A percentile compares a stretch with the other conserved stretches of the same genome.
phyloP scores from a whole-genome alignment of 2,329 filamentous ascomycete species.

The Helotiales sp. region DNA sequence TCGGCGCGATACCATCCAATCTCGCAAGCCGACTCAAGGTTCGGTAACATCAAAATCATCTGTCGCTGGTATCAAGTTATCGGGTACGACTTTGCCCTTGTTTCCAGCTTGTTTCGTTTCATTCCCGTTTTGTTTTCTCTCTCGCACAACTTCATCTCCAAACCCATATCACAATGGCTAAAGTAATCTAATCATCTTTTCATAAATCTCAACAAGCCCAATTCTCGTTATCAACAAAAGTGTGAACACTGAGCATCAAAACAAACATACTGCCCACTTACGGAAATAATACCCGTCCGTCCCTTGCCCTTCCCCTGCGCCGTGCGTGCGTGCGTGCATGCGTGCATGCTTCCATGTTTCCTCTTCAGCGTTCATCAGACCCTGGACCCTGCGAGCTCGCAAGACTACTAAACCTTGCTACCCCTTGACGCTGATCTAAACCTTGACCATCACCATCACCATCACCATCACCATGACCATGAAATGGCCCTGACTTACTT shows the following conservation, averaged over 20 bases:
- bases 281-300: neutral
- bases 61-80: neutral
- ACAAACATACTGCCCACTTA: neutral
- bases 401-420: neutral
- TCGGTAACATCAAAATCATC: constrained; percentile 1
- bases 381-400: neutral
- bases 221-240: neutral
- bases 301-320: neutral
- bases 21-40: neutral
- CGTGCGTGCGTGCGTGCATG: neutral
- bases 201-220: neutral
- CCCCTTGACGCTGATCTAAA: neutral
- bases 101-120: constrained; percentile 7
- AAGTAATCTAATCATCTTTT: neutral
- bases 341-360: neutral
- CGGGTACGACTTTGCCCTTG: neutral
- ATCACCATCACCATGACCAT: no score
- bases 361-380: neutral
- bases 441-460: neutral
- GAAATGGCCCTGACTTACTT: no score
- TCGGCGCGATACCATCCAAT: neutral
- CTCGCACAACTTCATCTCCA: neutral
- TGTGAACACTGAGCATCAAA: neutral
- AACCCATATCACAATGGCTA: neutral
- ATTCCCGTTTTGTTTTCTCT: neutral